Base-by-base conservation (phyloP, 352 stramenopile species). In the Phytophthora uliginosa region DNA sequence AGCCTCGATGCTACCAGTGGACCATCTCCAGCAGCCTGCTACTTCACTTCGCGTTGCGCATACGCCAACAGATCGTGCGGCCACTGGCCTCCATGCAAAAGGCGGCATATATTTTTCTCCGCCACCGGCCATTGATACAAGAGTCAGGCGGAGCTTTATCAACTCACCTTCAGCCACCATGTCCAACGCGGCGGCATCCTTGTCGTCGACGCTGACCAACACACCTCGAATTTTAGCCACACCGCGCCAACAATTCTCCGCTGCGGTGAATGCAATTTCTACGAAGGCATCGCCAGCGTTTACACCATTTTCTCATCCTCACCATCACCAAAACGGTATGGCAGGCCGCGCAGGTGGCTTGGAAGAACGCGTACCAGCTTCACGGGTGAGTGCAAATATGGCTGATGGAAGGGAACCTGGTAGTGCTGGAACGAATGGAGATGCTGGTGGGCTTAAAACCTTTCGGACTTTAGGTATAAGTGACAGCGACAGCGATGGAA, bases 251-350 rank as follows among this genome's bases (percentile, higher is more conserved):
- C 87, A 94, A 59, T 82, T 95, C 47, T 93, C 88, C 0, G 88
- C 90, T 3, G 89, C 89, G 7, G 84, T 95, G 53, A 95, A 77
- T 63, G 86, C 85, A 7, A 89, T 94, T 17, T 94, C 87, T 18
- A 92, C 86, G 0, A 95, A 93, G 61, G 83, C 86, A 2, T 84
- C 88, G 0, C 88, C 88, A 17, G 71, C 85, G n/a, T 93, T 93
- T 64, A 77, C 76, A 9, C 81, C 82, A 4, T 91, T 93, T 54
- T 79, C 84, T 20, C 72, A 86, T 63, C 57, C 36, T 6, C 47
- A 77, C 7, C 31, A 61, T 48, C 53, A 77, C 18, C 45, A 74
- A 33, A 78, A 80, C 42, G 67, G 52, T 59, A 9, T 61, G 62
- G n/a, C 56, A 51, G 42, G 55, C 26, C 55, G 71, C 7, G 7